Evolutionary conservation across 2,329 filamentous ascomycete genomes (phyloP), one percentile per base, ranked within the genome.

Genomic region (Nemania sp.): DNA sequence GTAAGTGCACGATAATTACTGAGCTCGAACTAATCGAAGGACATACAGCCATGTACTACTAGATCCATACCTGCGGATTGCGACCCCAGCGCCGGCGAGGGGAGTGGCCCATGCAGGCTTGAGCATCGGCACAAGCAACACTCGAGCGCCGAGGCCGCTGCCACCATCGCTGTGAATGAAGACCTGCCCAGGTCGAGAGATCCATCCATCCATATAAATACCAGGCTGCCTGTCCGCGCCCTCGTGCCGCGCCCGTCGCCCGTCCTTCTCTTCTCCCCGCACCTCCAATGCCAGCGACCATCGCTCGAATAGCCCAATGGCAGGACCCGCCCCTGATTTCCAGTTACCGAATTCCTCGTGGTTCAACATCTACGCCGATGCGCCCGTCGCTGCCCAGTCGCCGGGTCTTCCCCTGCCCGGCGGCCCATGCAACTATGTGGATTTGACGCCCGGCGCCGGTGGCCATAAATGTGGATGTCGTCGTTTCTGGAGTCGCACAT

Each of bases 401-500:
- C 71, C 63, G 47, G 42, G 51, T 49, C 73, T 83, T 8, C 81
- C 81, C 2, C 73, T 83, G 7, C 81, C 81, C 2, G 72, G 73
- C 52, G 82, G 82, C 46, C 73, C 73, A 42, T 85, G 82, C 72
- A 83, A 84, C 67, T 84, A 77, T 64, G 76, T 81, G 54, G 80
- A 84, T 62, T 64, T 82, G 52, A 76, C 71, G 3, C 75, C 76
- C 54, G 77, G 81, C 52, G 73, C 80, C 57, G 75, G 75, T 64
- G 80, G 78, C 53, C 73, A 77, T 26, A 76, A 75, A 55, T 85
- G 82, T 58, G 82, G 82, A 65, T 85, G 82, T 61, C 81, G 81
- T 60, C 80, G 81, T 47, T 85, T 84, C 70, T 85, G 81, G 80
- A 77, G 76, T 63, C 77, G 76, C 56, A 70, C 70, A 49, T 61